These are phyloP conservation scores for Colletotrichum orbiculare DNA, from an alignment of 2,329 filamentous ascomycete species.

Conservation along the genomic window DNA sequence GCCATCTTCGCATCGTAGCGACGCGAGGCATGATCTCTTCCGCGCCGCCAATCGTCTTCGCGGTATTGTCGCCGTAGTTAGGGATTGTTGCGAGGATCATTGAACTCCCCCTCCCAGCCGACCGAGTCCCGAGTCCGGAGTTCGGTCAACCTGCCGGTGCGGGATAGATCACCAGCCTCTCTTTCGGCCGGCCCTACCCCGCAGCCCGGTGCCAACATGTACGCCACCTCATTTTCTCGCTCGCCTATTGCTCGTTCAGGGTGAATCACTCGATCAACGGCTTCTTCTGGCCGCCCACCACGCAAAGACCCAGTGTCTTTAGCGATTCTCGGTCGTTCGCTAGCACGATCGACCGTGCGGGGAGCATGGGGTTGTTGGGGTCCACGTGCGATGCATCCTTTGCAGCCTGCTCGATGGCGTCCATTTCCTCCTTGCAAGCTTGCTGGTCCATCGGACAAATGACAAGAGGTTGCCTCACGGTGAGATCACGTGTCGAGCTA, in stretches of 20 bases:
- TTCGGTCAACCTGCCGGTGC: constrained; percentile 12
- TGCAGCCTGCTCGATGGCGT: constrained; percentile 94
- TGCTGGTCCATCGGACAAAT: constrained; percentile 96
- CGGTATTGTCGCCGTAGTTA: too few species aligned
- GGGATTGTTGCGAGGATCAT: too few species aligned
- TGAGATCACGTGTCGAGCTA: constrained; percentile 87
- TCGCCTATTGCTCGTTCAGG: neutral
- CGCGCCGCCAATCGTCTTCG: too few species aligned
- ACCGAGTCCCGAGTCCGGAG: neutral
- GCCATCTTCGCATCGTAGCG: too few species aligned
- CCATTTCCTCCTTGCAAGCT: constrained; percentile 98
- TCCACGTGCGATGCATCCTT: constrained; percentile 91
- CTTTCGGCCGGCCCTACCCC: constrained; percentile 19
- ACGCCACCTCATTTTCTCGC: constrained; percentile 13
- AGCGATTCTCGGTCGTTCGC: constrained; percentile 77
- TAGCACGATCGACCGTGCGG: constrained; percentile 83
- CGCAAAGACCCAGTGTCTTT: constrained; percentile 70
- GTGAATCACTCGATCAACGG: constrained; percentile 68
- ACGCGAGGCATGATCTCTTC: too few species aligned
- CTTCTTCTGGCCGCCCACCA: constrained; percentile 73
- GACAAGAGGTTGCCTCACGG: constrained; percentile 90
- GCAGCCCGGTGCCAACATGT: constrained; percentile 14
- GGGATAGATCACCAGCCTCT: constrained; percentile 7
- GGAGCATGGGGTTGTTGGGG: constrained; percentile 92
- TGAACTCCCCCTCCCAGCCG: too few species aligned